Conservation (phyloP, 768 basidiomycete genomes). For the Serendipita sp. region DNA sequence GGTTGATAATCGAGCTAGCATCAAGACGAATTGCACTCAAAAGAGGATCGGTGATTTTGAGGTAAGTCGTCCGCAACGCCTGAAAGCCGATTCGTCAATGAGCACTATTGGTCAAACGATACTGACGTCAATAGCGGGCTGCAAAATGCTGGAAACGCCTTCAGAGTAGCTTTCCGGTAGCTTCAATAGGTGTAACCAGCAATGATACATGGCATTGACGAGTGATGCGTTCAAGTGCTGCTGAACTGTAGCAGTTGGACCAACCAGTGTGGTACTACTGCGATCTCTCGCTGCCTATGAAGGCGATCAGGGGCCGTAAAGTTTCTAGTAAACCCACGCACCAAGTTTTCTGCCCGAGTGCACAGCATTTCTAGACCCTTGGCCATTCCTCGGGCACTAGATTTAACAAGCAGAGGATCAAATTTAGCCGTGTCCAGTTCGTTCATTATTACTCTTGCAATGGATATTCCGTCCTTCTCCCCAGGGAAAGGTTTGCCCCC, state of each 20-base stretch:
- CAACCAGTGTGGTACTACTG: slow-evolving; percentile 54
- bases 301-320: neutral
- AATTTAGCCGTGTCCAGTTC: slow-evolving; percentile 87
- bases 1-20: slow-evolving; percentile 56
- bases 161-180: slow-evolving; percentile 52
- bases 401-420: slow-evolving; percentile 71
- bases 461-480: slow-evolving; percentile 54
- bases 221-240: slow-evolving; percentile 65
- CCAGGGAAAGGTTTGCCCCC: slow-evolving; percentile 47
- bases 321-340: slow-evolving; percentile 22
- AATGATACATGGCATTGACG: slow-evolving; percentile 64
- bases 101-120: neutral
- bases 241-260: slow-evolving; percentile 62
- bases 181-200: slow-evolving; percentile 48
- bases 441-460: slow-evolving; percentile 67
- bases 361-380: slow-evolving; percentile 54
- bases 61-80: neutral
- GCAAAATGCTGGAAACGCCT: slow-evolving; percentile 36
- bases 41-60: slow-evolving; percentile 39
- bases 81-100: neutral
- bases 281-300: slow-evolving; percentile 59
- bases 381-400: slow-evolving; percentile 59
- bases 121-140: slow-evolving; percentile 43
- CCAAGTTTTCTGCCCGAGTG: slow-evolving; percentile 48
- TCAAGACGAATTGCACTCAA: slow-evolving; percentile 62